These are phyloP conservation scores for Oenanthe javanica DNA, from an alignment of 140 eudicot genomes.

Conservation along the genomic window DNA sequence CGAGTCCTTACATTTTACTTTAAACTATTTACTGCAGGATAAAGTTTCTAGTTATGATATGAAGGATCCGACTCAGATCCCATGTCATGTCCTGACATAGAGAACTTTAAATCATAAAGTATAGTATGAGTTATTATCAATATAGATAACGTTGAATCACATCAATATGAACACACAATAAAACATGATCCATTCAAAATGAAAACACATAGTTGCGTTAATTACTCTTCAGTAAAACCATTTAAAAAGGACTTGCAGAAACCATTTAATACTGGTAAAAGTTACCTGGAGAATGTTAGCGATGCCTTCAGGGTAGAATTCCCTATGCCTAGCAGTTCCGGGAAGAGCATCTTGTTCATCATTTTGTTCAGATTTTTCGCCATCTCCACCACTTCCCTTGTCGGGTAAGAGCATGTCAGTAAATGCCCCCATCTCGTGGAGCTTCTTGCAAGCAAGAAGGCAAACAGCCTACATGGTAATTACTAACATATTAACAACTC, in stretches of 20 bases:
- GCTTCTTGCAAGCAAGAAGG: conserved; percentile 98
- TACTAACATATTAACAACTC: not conserved
- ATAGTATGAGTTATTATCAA: not conserved
- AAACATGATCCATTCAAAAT: not conserved
- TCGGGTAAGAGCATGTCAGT: conserved; percentile 99
- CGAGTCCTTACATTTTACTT: no score
- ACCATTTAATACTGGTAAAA: conserved; percentile 9
- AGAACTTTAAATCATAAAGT: no score
- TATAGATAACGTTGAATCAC: not conserved
- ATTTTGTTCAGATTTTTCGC: conserved; percentile 62
- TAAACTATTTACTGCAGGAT: not conserved
- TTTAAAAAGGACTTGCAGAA: not conserved
- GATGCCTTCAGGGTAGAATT: conserved; percentile 96
- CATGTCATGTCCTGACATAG: not conserved
- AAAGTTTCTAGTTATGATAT: not conserved
- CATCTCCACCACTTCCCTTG: conserved; percentile 84
- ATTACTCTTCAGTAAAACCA: not conserved
- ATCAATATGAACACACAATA: not conserved
- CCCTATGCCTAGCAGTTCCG: conserved; percentile 97
- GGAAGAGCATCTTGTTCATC: conserved; percentile 91
- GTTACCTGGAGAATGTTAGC: conserved; percentile 81
- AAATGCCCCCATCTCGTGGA: conserved; percentile 98
- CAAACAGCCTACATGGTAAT: conserved; percentile 76
- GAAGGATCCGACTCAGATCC: not conserved
- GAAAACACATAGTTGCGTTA: not conserved